A percentile compares a stretch with the other conserved stretches of the same genome.
These are phyloP conservation scores for Exutisphaerella laricina DNA, from an alignment of 2,329 filamentous ascomycete genomes.

Conservation along the genomic window DNA sequence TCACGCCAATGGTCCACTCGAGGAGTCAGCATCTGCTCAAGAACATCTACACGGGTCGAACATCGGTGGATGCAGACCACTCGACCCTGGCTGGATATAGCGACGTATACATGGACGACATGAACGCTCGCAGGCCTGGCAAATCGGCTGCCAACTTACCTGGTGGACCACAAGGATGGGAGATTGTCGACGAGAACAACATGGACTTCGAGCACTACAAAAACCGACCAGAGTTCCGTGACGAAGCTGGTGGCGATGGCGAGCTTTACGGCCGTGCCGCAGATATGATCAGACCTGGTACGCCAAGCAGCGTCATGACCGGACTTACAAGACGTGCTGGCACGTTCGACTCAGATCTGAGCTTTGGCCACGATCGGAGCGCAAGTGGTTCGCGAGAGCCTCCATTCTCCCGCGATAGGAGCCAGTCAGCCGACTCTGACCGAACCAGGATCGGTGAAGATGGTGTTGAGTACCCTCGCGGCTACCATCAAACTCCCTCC, in stretches of 20 bases:
- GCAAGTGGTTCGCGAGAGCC: constrained; percentile 6
- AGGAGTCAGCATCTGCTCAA: constrained; percentile 81
- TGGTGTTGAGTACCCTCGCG: constrained; percentile 42
- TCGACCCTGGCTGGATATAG: constrained; percentile 65
- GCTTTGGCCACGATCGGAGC: constrained; percentile 11
- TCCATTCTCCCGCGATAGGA: constrained; percentile 18
- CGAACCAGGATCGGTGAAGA: constrained; percentile 26
- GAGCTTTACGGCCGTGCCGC: constrained; percentile 50
- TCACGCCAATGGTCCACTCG: constrained; percentile 91
- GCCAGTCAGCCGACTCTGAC: constrained; percentile 29
- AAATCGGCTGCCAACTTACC: constrained; percentile 42
- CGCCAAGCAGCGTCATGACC: constrained; percentile 49
- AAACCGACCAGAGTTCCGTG: constrained; percentile 78
- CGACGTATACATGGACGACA: constrained; percentile 77
- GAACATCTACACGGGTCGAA: constrained; percentile 76
- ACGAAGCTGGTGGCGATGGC: constrained; percentile 73
- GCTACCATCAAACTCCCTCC: constrained; percentile 44
- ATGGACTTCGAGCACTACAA: constrained; percentile 93
- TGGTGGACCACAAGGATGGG: constrained; percentile 50
- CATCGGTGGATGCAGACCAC: constrained; percentile 57
- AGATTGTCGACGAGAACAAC: constrained; percentile 78
- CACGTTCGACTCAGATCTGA: constrained; percentile 27
- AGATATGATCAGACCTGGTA: constrained; percentile 57
- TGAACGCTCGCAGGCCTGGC: constrained; percentile 58
- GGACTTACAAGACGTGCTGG: constrained; percentile 25